These are phyloP conservation scores for Schizochytrium sp. DNA, from an alignment of 108 stramenopile genomes.

Conservation along the genomic window DNA sequence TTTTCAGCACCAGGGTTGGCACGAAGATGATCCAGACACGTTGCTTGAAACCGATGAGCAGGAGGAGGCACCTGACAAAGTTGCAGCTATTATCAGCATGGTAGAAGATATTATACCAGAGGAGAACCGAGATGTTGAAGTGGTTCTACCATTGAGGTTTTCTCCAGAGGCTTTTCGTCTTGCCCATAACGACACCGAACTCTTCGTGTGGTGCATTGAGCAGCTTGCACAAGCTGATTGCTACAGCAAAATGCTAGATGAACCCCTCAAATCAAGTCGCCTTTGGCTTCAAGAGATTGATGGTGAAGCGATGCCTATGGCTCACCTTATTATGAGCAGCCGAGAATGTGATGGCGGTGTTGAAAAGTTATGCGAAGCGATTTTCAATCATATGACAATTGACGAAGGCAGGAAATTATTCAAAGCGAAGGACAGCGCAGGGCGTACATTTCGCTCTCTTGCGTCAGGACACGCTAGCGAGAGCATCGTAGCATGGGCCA, in stretches of 20 bases:
- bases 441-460: conserved; percentile 46
- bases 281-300: conserved; percentile 17
- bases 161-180: conserved; percentile 9
- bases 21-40: too few species aligned
- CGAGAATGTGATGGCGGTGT: neutral
- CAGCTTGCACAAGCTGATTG: neutral
- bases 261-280: neutral
- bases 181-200: neutral
- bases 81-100: too few species aligned
- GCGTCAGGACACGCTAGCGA: conserved; percentile 16
- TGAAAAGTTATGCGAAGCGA: neutral
- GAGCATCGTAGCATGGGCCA: conserved; percentile 34
- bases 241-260: neutral
- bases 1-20: neutral
- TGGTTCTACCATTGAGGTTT: neutral
- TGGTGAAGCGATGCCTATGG: neutral
- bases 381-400: conserved; percentile 3
- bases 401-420: conserved; percentile 7
- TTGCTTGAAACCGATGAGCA: too few species aligned
- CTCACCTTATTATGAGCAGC: conserved; percentile 2
- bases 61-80: too few species aligned
- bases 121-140: too few species aligned
- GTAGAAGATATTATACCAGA: too few species aligned
- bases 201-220: conserved; percentile 27
- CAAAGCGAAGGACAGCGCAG: conserved; percentile 10